Evolutionary conservation across 2,329 filamentous ascomycete species (phyloP).

Genomic region (Coniochaeta ligniaria): DNA sequence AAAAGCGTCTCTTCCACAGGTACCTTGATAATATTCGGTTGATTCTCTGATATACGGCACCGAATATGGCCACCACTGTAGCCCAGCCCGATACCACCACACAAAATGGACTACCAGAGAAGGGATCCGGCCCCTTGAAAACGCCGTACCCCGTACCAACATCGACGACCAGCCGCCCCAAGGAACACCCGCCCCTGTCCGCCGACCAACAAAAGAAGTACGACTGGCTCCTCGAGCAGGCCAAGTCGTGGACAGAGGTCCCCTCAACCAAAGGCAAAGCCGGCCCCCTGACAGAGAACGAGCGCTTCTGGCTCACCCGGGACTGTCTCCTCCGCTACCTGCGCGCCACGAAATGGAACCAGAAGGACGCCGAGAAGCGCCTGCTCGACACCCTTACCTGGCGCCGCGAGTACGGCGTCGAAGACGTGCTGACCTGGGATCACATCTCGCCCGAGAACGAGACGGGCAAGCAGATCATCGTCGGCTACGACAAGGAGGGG

Average conservation of each 20-base stretch:
- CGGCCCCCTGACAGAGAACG: constrained; percentile 65
- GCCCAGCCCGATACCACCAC: not conserved
- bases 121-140: not conserved
- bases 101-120: not conserved
- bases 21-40: too few species aligned
- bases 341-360: constrained; percentile 85
- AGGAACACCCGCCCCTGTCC: constrained; percentile 53
- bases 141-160: constrained; percentile 50
- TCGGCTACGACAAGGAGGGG: constrained; percentile 79
- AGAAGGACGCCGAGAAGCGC: constrained; percentile 69
- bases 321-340: constrained; percentile 93
- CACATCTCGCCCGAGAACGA: constrained; percentile 92
- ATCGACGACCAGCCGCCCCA: constrained; percentile 50
- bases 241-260: constrained; percentile 64
- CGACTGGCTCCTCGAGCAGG: constrained; percentile 63
- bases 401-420: constrained; percentile 84
- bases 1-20: too few species aligned
- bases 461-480: constrained; percentile 87
- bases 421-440: constrained; percentile 65
- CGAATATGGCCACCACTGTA: not conserved
- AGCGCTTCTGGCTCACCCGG: constrained; percentile 83
- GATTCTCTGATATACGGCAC: not conserved
- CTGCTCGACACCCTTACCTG: constrained; percentile 75
- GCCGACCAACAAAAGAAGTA: constrained; percentile 79
- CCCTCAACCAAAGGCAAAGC: constrained; percentile 50